Conservation (phyloP, 2,329 filamentous ascomycete species). For the Metarhizium album region DNA sequence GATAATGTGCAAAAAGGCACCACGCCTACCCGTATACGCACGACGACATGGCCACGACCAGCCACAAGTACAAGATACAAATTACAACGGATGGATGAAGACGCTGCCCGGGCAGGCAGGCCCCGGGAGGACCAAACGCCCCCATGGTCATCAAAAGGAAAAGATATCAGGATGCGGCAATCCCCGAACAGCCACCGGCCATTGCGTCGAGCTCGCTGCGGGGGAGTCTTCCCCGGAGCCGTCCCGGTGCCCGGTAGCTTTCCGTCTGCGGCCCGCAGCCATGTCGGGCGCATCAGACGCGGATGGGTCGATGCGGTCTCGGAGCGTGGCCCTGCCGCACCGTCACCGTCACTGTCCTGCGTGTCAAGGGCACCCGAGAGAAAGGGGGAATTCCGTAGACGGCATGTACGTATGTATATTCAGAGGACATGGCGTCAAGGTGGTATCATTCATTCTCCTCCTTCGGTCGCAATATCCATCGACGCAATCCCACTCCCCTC, state of each 20-base stretch:
- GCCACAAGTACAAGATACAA: too few relatives aligned
- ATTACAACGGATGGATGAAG: too few relatives aligned
- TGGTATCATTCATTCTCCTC: constrained; percentile 5
- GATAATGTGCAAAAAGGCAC: neutral
- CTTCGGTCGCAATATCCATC: constrained; percentile 3
- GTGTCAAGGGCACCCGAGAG: too few relatives aligned
- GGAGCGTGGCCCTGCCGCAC: neutral
- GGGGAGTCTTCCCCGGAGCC: constrained; percentile 1
- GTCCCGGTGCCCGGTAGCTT: constrained; percentile 15
- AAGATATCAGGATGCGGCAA: constrained; percentile 24
- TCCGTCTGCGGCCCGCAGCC: constrained; percentile 21
- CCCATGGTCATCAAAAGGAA: constrained; percentile 17
- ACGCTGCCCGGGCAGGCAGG: neutral
- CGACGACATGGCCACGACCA: too few relatives aligned
- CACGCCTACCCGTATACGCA: too few relatives aligned
- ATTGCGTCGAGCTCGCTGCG: neutral
- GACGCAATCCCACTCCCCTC: neutral
- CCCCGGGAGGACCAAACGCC: neutral
- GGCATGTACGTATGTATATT: neutral
- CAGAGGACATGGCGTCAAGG: neutral
- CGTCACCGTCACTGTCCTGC: neutral
- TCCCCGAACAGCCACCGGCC: constrained; percentile 16
- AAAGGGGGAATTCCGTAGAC: neutral
- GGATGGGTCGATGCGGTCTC: neutral
- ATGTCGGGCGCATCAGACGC: constrained; percentile 2